Percentiles rank a stretch among this genome's conserved stretches.
phyloP scores from a whole-genome alignment of 345 rosid species.

The Raphanus raphanistrum region DNA sequence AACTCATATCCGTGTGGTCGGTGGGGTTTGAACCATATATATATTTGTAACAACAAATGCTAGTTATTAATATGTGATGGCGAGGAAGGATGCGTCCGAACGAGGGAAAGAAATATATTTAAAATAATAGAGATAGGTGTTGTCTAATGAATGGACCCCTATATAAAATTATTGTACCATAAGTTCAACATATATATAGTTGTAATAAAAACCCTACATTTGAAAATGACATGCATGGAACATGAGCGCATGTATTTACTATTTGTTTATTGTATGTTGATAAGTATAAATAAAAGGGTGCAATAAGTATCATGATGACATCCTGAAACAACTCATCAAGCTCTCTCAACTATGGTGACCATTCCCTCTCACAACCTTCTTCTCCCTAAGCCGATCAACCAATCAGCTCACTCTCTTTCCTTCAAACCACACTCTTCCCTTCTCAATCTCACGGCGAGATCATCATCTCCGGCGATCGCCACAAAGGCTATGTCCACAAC shows the following conservation, averaged over 20 bases:
- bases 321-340: constrained; percentile 1
- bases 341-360: constrained; percentile 45
- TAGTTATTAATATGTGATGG: neutral
- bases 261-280: neutral
- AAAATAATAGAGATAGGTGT: neutral
- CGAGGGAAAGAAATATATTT: neutral
- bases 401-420: constrained; percentile 21
- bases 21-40: too few relatives aligned
- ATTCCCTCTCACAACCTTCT: constrained; percentile 40
- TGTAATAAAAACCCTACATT: neutral
- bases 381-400: constrained; percentile 13
- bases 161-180: neutral
- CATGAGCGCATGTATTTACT: neutral
- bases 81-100: neutral
- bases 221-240: constrained; percentile 17
- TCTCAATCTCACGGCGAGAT: constrained; percentile 11
- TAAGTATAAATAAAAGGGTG: neutral
- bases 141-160: neutral
- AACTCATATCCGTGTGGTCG: too few relatives aligned
- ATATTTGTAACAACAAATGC: neutral
- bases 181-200: neutral
- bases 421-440: constrained; percentile 2
- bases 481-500: constrained; percentile 34
- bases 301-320: neutral
- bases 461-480: neutral